A percentile compares a stretch with the other conserved stretches of the same genome.
Conservation (phyloP, 2,329 filamentous ascomycete genomes). For the Sporothrix phasma region DNA sequence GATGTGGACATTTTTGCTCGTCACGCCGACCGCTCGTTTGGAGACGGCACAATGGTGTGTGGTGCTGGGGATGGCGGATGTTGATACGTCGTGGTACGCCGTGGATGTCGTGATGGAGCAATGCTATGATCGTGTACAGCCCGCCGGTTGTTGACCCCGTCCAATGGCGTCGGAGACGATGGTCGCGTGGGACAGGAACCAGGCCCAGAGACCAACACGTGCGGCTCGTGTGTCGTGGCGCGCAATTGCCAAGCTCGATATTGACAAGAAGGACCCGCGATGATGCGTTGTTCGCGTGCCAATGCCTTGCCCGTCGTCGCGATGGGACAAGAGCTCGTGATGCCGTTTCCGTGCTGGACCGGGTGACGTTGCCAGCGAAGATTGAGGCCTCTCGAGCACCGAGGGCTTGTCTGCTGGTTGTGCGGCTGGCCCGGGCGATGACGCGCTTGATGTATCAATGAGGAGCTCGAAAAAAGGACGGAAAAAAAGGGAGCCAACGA, state of each 20-base stretch:
- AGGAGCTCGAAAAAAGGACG: neutral
- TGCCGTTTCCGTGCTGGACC: neutral
- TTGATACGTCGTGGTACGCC: neutral
- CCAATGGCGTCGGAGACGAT: neutral
- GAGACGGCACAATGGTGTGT: neutral
- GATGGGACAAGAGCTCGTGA: neutral
- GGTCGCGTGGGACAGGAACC: neutral
- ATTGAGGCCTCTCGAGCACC: neutral
- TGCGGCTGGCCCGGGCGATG: neutral
- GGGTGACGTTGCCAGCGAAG: neutral
- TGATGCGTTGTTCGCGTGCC: neutral
- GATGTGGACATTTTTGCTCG: conserved; percentile 46
- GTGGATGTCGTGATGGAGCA: neutral
- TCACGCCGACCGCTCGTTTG: neutral
- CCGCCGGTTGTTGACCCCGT: neutral
- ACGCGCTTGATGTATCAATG: neutral
- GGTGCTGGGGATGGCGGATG: too few relatives aligned
- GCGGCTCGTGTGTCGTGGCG: neutral
- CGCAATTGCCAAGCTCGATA: neutral
- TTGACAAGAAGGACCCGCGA: neutral
- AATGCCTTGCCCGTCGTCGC: neutral
- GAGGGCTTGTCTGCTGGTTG: neutral
- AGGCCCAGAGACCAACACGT: neutral
- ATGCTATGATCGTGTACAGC: neutral
- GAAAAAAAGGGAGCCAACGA: neutral